Conservation (phyloP, 306 rosid genomes). For the Dicorynia guianensis region DNA sequence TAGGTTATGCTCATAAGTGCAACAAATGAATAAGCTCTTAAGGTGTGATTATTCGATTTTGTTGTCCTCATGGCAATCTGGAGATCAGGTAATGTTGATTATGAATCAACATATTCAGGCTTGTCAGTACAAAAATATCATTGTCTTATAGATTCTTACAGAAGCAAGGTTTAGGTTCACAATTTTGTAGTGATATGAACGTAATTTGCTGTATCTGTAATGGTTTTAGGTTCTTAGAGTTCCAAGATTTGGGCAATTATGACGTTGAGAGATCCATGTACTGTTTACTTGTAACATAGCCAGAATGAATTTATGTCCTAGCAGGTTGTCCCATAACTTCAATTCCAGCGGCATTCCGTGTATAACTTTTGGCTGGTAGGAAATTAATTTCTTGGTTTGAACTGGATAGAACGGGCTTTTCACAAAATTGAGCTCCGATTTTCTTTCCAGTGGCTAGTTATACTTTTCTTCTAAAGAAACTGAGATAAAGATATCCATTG, state of each 20-base stretch:
- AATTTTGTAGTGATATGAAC: conserved; percentile 69
- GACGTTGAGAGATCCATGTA: conserved; percentile 40
- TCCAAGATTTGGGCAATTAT: background rate
- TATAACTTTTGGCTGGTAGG: background rate
- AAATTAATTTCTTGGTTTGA: conserved; percentile 14
- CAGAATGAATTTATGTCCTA: conserved; percentile 48
- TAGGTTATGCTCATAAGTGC: background rate
- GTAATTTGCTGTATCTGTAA: conserved; percentile 48
- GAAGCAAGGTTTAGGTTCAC: conserved; percentile 48
- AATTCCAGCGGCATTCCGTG: background rate
- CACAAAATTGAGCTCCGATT: too few species aligned
- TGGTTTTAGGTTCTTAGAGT: conserved; percentile 36
- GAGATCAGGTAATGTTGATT: conserved; percentile 41
- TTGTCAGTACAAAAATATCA: background rate
- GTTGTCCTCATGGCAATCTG: conserved; percentile 35
- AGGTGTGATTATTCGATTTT: conserved; percentile 31
- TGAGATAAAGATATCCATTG: too few species aligned
- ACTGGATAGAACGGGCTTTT: too few species aligned
- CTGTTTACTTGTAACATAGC: conserved; percentile 67
- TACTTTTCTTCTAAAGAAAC: too few species aligned
- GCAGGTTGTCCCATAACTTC: conserved; percentile 26
- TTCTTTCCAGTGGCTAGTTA: too few species aligned
- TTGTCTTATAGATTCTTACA: conserved; percentile 36
- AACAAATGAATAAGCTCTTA: conserved; percentile 30
- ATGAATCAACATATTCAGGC: conserved; percentile 41